Conservation (phyloP, 495 filamentous ascomycete genomes). For the Saxispiralis lemnorum region DNA sequence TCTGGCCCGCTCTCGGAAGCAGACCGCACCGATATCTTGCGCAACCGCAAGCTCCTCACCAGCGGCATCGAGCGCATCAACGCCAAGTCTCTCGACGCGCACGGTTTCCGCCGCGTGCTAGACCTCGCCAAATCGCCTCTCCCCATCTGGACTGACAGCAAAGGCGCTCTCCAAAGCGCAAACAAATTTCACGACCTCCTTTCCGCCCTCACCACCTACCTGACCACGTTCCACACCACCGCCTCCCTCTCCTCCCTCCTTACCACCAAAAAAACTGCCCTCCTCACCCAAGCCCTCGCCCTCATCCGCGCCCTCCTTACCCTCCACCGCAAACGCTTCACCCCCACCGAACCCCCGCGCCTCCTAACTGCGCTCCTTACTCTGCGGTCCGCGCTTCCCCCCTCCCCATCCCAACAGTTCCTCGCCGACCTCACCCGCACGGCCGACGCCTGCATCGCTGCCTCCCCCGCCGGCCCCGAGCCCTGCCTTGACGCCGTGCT, state of each 20-base stretch:
- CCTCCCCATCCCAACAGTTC: conserved; percentile 22
- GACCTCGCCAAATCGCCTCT: conserved; percentile 56
- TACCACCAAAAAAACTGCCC: too few species aligned
- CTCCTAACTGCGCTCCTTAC: conserved; percentile 48
- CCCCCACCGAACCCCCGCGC: conserved; percentile 21
- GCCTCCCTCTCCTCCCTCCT: too few species aligned
- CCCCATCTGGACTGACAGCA: conserved; percentile 30
- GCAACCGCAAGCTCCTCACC: conserved; percentile 39
- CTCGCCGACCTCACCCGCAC: conserved; percentile 41
- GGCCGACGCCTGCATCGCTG: conserved; percentile 32
- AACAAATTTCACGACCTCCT: conserved; percentile 1
- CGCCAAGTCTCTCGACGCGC: conserved; percentile 56
- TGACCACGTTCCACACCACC: conserved; percentile 1
- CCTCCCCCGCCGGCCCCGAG: conserved; percentile 27
- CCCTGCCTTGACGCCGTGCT: conserved; percentile 36
- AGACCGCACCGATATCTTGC: conserved; percentile 30
- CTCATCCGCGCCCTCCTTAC: conserved; percentile 64
- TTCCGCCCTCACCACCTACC: neutral
- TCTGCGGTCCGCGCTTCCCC: conserved; percentile 30
- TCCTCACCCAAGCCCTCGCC: conserved; percentile 34
- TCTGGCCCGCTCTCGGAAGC: conserved; percentile 20
- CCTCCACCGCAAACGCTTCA: conserved; percentile 27
- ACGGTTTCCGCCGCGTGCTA: conserved; percentile 78
- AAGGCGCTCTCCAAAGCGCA: too few species aligned
- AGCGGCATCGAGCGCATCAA: conserved; percentile 63